Base-by-base conservation (phyloP, 495 filamentous ascomycete species). In the Physcia stellaris region DNA sequence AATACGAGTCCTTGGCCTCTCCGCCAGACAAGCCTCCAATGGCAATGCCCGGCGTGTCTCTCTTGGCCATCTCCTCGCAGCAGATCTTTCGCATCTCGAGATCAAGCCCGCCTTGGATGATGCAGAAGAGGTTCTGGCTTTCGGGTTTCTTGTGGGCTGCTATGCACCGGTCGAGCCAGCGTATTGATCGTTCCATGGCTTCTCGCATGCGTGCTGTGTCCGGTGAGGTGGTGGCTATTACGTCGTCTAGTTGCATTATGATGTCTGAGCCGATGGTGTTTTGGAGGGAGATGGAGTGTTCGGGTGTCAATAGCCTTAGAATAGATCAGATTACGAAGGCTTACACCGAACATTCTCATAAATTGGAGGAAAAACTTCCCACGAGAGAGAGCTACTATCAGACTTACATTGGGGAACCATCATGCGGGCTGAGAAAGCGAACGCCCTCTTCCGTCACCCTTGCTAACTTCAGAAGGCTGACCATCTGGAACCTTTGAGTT, bases 181-280 rank as follows among this genome's bases (percentile, higher is more conserved):
- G 73, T n/a, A 99, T 75, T 26, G 85, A 93, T 28, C 90, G 80
- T 48, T 87, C 70, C 87, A 94, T 96, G 10, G 90, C 90, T 59
- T 94, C 86, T 44, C 78, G 70, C 72, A 99, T 95, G 37, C 92
- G 75, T 16, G 59, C 68, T 29, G 72, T 63, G 58, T 95, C 88
- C 3, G 88, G 87, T 0, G 86, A 94, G 0, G 90, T 96, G 7
- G 92, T 94, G 16, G 81, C 86, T 35, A 96, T 79, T 26, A 99
- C 92, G 54, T 99, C 90, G 61, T 99, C 90, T 6, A 99, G 72
- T 58, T 96, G 92, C 92, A 99, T 96, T 22, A 96, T 93, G 50
- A 99, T 96, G 63, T 99, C 90, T 37, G 84, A 90, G 50, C 90
- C 92, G 50, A 99, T 96, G 22, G 80, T 84, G 57, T 96, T 95